These are phyloP conservation scores for Wallacemonas sp. DNA, from an alignment of 208 protist genomes.

Conservation along the genomic window DNA sequence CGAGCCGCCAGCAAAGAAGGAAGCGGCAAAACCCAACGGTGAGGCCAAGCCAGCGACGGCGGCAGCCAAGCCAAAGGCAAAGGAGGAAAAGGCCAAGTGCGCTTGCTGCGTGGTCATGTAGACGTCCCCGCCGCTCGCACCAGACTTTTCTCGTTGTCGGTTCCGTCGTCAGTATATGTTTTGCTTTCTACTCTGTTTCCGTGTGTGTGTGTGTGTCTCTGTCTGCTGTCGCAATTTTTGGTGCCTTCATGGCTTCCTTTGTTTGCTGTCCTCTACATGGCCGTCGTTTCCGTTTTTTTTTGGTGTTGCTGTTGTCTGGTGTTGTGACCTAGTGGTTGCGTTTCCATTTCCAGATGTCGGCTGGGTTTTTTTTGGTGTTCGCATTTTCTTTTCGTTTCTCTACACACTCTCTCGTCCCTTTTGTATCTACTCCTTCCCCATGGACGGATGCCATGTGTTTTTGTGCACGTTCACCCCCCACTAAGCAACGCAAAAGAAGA, in stretches of 20 bases:
- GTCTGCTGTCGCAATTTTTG: neutral
- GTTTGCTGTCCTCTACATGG: neutral
- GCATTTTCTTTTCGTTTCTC: too few relatives aligned
- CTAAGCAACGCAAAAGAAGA: too few relatives aligned
- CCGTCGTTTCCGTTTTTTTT: neutral
- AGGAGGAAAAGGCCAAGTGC: constrained; percentile 18
- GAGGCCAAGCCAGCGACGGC: constrained; percentile 2
- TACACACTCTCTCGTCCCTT: too few relatives aligned
- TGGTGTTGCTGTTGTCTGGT: neutral
- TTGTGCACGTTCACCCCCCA: too few relatives aligned
- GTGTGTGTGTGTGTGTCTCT: neutral
- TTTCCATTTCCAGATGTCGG: neutral
- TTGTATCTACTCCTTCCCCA: too few relatives aligned
- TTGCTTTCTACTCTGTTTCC: neutral
- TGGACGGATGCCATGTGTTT: too few relatives aligned
- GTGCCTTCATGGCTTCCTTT: neutral
- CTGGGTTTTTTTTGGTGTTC: too few relatives aligned
- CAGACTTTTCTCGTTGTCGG: constrained; percentile 6
- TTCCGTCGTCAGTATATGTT: too few relatives aligned
- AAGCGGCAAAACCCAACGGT: too few relatives aligned
- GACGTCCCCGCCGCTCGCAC: too few relatives aligned
- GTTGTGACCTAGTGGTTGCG: neutral
- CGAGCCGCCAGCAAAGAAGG: neutral
- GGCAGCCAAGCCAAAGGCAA: neutral
- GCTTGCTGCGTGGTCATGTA: constrained; percentile 41